Evolutionary conservation across 2,329 filamentous ascomycete species (phyloP).

Genomic region (Dactylonectria estremocensis): DNA sequence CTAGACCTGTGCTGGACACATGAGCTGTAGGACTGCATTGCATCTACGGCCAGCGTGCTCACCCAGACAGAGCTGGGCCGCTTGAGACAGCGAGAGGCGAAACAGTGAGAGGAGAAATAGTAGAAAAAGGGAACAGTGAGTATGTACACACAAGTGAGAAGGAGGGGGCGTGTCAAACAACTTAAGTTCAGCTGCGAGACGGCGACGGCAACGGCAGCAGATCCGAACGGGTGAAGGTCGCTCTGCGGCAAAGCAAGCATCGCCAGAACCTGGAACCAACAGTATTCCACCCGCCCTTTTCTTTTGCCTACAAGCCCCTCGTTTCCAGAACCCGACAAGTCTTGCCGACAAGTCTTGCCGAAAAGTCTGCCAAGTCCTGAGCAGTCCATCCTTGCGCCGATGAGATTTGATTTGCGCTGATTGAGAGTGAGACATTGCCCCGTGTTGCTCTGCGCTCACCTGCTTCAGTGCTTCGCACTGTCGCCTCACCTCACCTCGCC

Average conservation of each 20-base stretch:
- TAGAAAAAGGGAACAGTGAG: too few relatives aligned
- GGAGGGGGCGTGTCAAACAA: too few relatives aligned
- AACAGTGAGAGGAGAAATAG: too few relatives aligned
- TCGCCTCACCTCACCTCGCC: background rate
- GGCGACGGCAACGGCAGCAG: background rate
- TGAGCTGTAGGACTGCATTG: too few relatives aligned
- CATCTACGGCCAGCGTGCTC: too few relatives aligned
- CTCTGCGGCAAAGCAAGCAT: background rate
- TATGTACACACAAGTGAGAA: too few relatives aligned
- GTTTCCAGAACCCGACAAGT: background rate
- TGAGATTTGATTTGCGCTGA: background rate
- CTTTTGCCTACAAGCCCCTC: background rate
- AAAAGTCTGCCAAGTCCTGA: background rate
- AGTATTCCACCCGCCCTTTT: background rate
- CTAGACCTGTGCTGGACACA: too few relatives aligned
- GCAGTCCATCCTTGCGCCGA: background rate
- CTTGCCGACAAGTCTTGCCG: background rate
- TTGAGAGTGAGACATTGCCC: background rate
- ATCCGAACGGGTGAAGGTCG: background rate
- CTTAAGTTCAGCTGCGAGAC: background rate
- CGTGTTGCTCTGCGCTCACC: background rate
- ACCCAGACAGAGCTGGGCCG: too few relatives aligned
- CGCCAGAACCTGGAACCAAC: background rate
- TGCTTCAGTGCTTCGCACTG: background rate
- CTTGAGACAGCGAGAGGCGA: too few relatives aligned